Evolutionary conservation across 768 basidiomycete species (phyloP).

Genomic region (Psilocybe subaeruginosa): DNA sequence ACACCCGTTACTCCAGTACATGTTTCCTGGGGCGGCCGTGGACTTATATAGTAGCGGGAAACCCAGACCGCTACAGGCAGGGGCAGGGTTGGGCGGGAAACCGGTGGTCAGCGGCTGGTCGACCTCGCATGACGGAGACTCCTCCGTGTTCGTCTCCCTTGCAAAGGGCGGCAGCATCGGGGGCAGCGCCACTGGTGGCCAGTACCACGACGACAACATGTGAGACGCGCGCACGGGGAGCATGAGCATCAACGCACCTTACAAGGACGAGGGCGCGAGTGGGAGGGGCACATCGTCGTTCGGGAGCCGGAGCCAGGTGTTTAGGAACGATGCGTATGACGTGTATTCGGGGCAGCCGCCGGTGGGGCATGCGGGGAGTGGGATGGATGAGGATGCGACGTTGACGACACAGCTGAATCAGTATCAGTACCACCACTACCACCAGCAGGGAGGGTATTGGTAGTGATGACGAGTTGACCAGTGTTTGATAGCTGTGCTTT

Average conservation of each 20-base stretch:
- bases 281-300: conserved; percentile 1
- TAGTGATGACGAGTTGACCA: not conserved
- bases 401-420: not conserved
- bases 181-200: conserved; percentile 23
- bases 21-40: no score
- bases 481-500: not conserved
- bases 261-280: conserved; percentile 28
- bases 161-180: not conserved
- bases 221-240: conserved; percentile 57
- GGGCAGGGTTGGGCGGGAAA: conserved; percentile 1
- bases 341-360: conserved; percentile 13
- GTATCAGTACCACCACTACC: not conserved
- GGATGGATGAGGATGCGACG: not conserved
- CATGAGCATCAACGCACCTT: conserved; percentile 42
- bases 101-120: conserved; percentile 6
- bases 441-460: not conserved
- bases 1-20: no score
- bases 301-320: conserved; percentile 8
- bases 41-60: no score
- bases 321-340: conserved; percentile 11
- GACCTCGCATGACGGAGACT: conserved; percentile 35
- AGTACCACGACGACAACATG: conserved; percentile 44
- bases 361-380: not conserved
- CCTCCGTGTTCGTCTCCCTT: conserved; percentile 69
- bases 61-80: no score